Percentiles rank a stretch among this genome's conserved stretches.
These are phyloP conservation scores for Vitis rupestris DNA, from an alignment of 164 flowering plant species.

Conservation along the genomic window DNA sequence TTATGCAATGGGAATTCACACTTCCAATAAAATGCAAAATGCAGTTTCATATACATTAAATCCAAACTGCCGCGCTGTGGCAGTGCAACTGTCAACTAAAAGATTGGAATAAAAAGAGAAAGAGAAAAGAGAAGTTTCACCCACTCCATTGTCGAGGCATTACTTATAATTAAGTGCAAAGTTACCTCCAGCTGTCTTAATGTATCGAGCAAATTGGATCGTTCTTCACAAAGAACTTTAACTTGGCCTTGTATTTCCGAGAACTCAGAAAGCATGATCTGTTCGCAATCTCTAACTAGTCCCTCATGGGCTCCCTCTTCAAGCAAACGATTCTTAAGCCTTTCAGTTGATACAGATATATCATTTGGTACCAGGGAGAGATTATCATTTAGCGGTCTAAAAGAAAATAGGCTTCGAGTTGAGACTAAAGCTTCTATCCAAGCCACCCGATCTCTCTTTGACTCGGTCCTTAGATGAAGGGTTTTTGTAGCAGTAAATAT, in stretches of 20 bases:
- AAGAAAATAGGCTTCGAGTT: constrained; percentile 43
- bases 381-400: constrained; percentile 42
- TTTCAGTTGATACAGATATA: constrained; percentile 65
- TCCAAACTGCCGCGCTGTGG: too few relatives aligned
- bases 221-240: constrained; percentile 60
- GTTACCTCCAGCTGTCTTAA: constrained; percentile 79
- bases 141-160: neutral
- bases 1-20: too few relatives aligned
- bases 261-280: constrained; percentile 82
- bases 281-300: constrained; percentile 79
- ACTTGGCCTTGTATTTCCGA: constrained; percentile 66
- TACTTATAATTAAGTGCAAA: neutral
- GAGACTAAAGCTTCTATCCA: constrained; percentile 84
- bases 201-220: constrained; percentile 67
- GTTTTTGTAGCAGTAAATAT: constrained; percentile 93
- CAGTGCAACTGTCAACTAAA: too few relatives aligned
- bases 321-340: constrained; percentile 58
- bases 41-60: too few relatives aligned
- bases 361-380: constrained; percentile 42
- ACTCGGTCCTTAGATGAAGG: constrained; percentile 76
- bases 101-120: too few relatives aligned
- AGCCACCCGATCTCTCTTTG: constrained; percentile 66
- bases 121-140: too few relatives aligned
- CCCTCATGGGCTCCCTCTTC: constrained; percentile 60
- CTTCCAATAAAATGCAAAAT: too few relatives aligned